Evolutionary conservation across 768 basidiomycete genomes (phyloP).

Genomic region (Lentinula detonsa): DNA sequence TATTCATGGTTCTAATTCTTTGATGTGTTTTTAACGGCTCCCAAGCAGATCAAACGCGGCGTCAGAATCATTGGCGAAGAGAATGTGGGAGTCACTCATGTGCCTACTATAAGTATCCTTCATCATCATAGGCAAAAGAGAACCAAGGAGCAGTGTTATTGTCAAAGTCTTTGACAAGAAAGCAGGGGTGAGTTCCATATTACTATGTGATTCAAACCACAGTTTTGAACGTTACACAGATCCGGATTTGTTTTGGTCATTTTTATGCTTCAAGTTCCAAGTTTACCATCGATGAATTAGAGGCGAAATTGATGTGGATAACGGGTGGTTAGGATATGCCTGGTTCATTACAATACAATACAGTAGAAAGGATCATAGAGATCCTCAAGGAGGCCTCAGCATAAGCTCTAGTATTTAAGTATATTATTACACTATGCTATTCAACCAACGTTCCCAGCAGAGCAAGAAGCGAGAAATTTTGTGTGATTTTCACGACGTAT

Average conservation of each 20-base stretch:
- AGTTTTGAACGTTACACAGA: conserved; percentile 30
- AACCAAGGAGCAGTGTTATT: conserved; percentile 53
- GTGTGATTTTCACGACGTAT: too few relatives aligned
- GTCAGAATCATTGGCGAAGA: conserved; percentile 66
- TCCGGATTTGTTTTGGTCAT: conserved; percentile 75
- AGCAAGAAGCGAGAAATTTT: too few relatives aligned
- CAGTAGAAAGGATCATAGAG: too few relatives aligned
- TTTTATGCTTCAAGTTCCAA: conserved; percentile 51
- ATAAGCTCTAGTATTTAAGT: too few relatives aligned
- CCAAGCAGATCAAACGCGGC: conserved; percentile 23
- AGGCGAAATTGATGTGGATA: too few relatives aligned
- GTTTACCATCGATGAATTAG: too few relatives aligned
- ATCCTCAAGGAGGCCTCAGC: too few relatives aligned
- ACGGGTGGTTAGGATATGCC: too few relatives aligned
- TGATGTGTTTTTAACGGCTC: not conserved
- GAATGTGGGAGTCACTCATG: conserved; percentile 32
- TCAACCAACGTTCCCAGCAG: too few relatives aligned
- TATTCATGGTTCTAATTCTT: too few relatives aligned
- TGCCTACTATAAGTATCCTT: conserved; percentile 62
- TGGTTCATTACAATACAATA: too few relatives aligned
- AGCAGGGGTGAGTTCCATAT: conserved; percentile 44
- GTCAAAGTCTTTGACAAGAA: conserved; percentile 60
- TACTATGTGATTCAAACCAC: not conserved
- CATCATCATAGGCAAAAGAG: conserved; percentile 52
- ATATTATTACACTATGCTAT: too few relatives aligned